These are phyloP conservation scores for Brettanomyces sp. DNA, from an alignment of 805 yeast genomes.

Conservation along the genomic window DNA sequence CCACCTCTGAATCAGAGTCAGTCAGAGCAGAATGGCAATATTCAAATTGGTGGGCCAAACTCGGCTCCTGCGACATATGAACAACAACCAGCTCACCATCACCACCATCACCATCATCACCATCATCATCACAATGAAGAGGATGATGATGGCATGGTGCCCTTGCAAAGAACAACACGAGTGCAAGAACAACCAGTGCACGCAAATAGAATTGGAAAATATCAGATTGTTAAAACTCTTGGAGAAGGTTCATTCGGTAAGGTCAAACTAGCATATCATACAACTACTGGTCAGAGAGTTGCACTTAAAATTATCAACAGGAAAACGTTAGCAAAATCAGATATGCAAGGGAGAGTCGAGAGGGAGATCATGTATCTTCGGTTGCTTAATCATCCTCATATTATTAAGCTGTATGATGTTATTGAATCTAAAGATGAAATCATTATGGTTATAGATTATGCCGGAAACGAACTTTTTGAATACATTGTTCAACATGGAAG, in stretches of 20 bases:
- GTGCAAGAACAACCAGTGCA: conserved; percentile 7
- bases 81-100: conserved; percentile 2
- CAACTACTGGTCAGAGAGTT: conserved; percentile 84
- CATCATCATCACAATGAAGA: conserved; percentile 3
- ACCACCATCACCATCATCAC: conserved; percentile 10
- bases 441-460: conserved; percentile 94
- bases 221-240: conserved; percentile 83
- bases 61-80: no score
- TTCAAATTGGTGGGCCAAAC: no score
- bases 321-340: conserved; percentile 85
- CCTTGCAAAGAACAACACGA: conserved; percentile 8
- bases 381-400: conserved; percentile 88
- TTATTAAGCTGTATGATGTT: conserved; percentile 90
- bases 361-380: conserved; percentile 87
- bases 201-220: conserved; percentile 64
- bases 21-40: no score
- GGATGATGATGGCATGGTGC: conserved; percentile 2
- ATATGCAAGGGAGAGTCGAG: conserved; percentile 95
- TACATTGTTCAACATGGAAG: conserved; percentile 90
- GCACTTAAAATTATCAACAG: conserved; percentile 90
- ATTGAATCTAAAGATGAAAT: conserved; percentile 92
- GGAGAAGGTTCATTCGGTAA: conserved; percentile 98
- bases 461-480: conserved; percentile 93
- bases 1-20: no score
- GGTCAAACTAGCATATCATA: conserved; percentile 83